Evolutionary conservation across 768 basidiomycete species (phyloP).

Genomic region (Lactifluus volemus): DNA sequence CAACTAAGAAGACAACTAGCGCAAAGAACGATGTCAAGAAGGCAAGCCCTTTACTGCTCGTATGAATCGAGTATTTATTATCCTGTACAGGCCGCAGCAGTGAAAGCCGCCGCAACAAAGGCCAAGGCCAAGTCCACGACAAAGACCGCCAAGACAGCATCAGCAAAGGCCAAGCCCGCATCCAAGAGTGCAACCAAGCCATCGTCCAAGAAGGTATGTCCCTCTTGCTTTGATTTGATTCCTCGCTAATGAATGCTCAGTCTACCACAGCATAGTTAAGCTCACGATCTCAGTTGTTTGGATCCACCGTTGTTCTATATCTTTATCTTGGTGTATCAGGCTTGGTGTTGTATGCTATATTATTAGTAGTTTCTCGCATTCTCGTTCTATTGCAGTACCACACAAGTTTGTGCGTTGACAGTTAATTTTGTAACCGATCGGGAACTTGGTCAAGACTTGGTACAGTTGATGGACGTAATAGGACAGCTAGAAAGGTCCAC

Average conservation of each 20-base stretch:
- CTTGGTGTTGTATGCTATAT: constrained; percentile 19
- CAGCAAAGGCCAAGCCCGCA: constrained; percentile 13
- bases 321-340: constrained; percentile 18
- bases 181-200: constrained; percentile 10
- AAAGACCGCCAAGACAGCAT: constrained; percentile 7
- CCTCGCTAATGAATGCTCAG: neutral
- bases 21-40: constrained; percentile 29
- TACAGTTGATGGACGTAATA: neutral
- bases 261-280: constrained; percentile 5
- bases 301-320: constrained; percentile 6
- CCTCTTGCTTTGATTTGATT: neutral
- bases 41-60: constrained; percentile 18
- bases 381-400: neutral
- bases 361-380: constrained; percentile 17
- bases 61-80: neutral
- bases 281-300: neutral
- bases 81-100: constrained; percentile 13
- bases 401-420: neutral
- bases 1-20: constrained; percentile 19
- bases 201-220: constrained; percentile 7
- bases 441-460: neutral
- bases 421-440: constrained; percentile 10
- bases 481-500: neutral
- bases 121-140: constrained; percentile 8
- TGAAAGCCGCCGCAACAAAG: constrained; percentile 14